Evolutionary conservation across 1,139 yeast genomes (phyloP).

Genomic region (Debaryomyces fabryi): DNA sequence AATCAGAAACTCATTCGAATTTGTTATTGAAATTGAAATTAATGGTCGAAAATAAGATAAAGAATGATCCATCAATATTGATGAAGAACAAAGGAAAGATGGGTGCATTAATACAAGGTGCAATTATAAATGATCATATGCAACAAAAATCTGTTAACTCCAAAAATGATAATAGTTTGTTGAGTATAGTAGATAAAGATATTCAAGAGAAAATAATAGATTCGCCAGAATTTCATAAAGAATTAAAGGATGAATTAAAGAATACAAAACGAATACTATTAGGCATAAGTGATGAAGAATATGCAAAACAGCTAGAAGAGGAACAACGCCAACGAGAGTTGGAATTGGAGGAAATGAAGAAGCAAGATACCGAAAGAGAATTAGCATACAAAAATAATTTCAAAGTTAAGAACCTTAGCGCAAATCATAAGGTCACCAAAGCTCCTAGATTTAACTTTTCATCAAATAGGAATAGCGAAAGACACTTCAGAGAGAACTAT

Average conservation of each 20-base stretch:
- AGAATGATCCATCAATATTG: constrained; percentile 51
- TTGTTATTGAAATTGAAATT: constrained; percentile 44
- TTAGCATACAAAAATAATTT: constrained; percentile 29
- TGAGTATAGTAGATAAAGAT: constrained; percentile 49
- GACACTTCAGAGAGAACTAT: neutral
- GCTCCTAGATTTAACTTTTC: constrained; percentile 36
- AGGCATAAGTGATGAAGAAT: constrained; percentile 48
- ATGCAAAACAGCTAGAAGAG: constrained; percentile 26
- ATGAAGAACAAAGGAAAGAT: constrained; percentile 54
- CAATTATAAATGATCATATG: constrained; percentile 33
- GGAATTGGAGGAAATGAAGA: constrained; percentile 12
- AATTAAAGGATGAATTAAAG: constrained; percentile 35
- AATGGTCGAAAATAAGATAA: constrained; percentile 50
- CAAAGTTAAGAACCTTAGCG: constrained; percentile 27
- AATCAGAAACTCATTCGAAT: constrained; percentile 46
- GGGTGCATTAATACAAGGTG: constrained; percentile 58
- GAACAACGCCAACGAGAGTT: constrained; percentile 16
- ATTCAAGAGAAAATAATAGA: constrained; percentile 50
- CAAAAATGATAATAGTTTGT: constrained; percentile 20
- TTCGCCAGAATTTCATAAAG: constrained; percentile 42
- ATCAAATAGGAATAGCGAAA: constrained; percentile 6
- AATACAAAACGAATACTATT: constrained; percentile 36
- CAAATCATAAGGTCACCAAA: constrained; percentile 28
- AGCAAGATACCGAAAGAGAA: constrained; percentile 15
- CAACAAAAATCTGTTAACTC: constrained; percentile 9